Base-by-base conservation (phyloP, 805 yeast genomes). In the Metschnikowia corniflorae region DNA sequence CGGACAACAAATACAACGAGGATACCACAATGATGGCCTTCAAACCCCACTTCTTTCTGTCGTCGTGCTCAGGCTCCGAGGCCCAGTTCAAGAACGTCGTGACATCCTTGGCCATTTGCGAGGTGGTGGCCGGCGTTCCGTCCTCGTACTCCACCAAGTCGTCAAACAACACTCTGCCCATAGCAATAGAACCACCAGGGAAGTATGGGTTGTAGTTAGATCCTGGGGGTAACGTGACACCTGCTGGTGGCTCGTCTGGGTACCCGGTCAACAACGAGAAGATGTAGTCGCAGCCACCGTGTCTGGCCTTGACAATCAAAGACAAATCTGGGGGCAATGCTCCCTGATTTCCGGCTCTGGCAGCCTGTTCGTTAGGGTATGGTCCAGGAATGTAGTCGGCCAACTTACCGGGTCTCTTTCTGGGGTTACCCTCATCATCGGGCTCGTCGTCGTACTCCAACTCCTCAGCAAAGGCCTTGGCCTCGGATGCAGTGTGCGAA, bases 91-190 rank as follows among this genome's bases (percentile, higher is more conserved):
- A 80, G 83, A 93, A 93, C 36, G 87, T 80, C 46, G 87, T 71
- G 40, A 93, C 98, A 68, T 93, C 98, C 77, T 93, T 93, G 53
- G 98, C 98, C 97, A 91, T 89, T 75, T 93, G 98, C 40, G 97
- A 82, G 47, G 97, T 84, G 37, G 97, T 81, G 37, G 98, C 97
- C 42, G 95, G 96, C 42, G 98, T 93, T 61, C 98, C 98, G 65
- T 93, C 98, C 66, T 93, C 98, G 70, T 81, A 93, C 75, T 93
- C 98, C 49, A 93, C 98, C 60, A 93, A 76, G 50, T 86, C 98
- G 63, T 93, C 98, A 55, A 89, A 93, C 65, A 93, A 76, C 42
- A 91, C 97, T 74, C 98, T 86, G 62, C 86, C 97, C 98, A 93
- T 93, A 54, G 96, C 98, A 73, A 93, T 91, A 28, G 97, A 77